Percentiles rank a stretch among this genome's conserved stretches.
These are phyloP conservation scores for Exsudoporus frostii DNA, from an alignment of 768 basidiomycete genomes.

Conservation along the genomic window DNA sequence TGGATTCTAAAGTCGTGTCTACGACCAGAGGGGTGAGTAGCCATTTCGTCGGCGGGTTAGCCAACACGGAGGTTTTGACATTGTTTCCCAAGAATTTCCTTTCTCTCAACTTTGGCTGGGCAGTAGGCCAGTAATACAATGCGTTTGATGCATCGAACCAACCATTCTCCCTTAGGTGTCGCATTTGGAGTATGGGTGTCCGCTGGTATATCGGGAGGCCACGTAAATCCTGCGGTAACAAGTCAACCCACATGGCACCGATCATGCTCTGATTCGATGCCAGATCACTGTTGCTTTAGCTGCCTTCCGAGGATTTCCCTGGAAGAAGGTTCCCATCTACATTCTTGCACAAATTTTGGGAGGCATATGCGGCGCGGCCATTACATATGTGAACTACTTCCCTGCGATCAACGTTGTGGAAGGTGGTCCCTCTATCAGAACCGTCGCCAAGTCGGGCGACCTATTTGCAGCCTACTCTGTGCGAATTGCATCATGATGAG, in stretches of 20 bases:
- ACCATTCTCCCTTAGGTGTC: slow-evolving; percentile 31
- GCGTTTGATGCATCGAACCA: background rate
- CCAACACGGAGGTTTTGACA: background rate
- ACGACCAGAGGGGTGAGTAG: slow-evolving; percentile 49
- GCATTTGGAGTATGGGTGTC: slow-evolving; percentile 64
- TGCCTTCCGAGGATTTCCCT: slow-evolving; percentile 67
- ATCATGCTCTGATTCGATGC: background rate
- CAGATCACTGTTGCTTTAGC: slow-evolving; percentile 65
- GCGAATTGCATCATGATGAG: slow-evolving; percentile 9
- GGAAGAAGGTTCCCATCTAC: slow-evolving; percentile 71
- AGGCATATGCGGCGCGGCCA: slow-evolving; percentile 47
- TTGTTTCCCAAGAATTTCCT: slow-evolving; percentile 10
- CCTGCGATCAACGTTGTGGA: slow-evolving; percentile 60
- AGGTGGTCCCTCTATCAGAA: slow-evolving; percentile 47
- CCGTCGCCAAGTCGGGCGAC: slow-evolving; percentile 46
- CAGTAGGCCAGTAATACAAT: slow-evolving; percentile 4
- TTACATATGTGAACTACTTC: slow-evolving; percentile 58
- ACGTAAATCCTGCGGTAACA: slow-evolving; percentile 63
- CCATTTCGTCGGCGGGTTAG: background rate
- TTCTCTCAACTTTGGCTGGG: slow-evolving; percentile 25
- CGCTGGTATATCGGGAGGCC: slow-evolving; percentile 64
- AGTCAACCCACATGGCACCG: background rate
- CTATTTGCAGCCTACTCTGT: slow-evolving; percentile 60
- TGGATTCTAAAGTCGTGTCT: slow-evolving; percentile 39
- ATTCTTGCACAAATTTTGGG: slow-evolving; percentile 58